Conservation (phyloP, 2,329 filamentous ascomycete genomes). For the Xylaria sp. region DNA sequence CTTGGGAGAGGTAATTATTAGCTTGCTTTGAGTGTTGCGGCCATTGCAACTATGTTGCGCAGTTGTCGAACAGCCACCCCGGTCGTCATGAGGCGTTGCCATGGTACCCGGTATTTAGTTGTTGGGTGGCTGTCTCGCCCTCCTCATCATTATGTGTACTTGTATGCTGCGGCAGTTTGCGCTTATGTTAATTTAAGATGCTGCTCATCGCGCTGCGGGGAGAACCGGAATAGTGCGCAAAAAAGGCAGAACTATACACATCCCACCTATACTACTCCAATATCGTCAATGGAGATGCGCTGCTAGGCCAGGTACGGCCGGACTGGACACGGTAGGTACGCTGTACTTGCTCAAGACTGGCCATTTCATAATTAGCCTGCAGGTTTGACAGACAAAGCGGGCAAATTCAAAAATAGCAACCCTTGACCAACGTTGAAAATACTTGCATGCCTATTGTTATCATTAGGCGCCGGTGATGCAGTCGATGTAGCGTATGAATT, state of each 20-base stretch:
- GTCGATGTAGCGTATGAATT: conserved; percentile 28
- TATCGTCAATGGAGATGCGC: not conserved
- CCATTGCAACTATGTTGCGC: not conserved
- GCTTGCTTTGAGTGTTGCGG: not conserved
- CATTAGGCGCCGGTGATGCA: conserved; percentile 37
- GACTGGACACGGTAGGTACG: not conserved
- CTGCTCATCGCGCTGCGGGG: conserved; percentile 20
- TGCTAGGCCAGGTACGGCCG: not conserved
- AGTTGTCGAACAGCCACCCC: conserved; percentile 2
- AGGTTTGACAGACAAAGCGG: conserved; percentile 21
- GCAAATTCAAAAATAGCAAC: conserved; percentile 44
- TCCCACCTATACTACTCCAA: conserved; percentile 10
- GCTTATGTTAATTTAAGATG: conserved; percentile 22
- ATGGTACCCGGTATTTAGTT: not conserved
- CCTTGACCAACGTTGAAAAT: conserved; percentile 30
- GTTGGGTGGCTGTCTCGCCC: not conserved
- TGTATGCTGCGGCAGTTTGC: conserved; percentile 5
- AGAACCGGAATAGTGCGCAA: conserved; percentile 6
- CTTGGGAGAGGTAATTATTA: not conserved
- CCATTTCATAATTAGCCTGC: conserved; percentile 36
- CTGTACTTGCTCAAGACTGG: not conserved
- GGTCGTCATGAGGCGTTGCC: conserved; percentile 7
- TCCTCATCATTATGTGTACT: not conserved
- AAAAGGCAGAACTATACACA: not conserved
- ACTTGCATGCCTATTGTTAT: conserved; percentile 28